phyloP scores from a whole-genome alignment of 1,139 yeast genomes.

The Saccharomycopsis hybrid region DNA sequence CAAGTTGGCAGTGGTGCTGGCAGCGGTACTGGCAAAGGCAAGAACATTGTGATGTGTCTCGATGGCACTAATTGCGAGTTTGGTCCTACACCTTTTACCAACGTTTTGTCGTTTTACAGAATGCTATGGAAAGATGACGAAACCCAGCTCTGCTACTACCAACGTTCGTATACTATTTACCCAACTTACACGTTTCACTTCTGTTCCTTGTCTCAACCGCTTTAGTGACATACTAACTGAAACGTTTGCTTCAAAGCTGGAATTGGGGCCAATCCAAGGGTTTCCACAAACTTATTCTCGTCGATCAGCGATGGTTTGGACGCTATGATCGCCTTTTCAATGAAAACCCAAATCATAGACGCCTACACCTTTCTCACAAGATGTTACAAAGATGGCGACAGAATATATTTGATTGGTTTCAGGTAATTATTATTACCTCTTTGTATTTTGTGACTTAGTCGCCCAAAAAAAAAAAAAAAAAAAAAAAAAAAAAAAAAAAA shows the following conservation, averaged over 20 bases:
- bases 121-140: conserved; percentile 41
- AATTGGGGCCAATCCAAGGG: conserved; percentile 45
- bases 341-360: conserved; percentile 48
- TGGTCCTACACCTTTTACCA: conserved; percentile 50
- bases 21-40: too few relatives aligned
- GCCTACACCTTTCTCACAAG: conserved; percentile 49
- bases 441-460: too few relatives aligned
- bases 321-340: conserved; percentile 45
- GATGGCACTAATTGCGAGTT: conserved; percentile 60
- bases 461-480: too few relatives aligned
- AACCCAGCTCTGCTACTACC: conserved; percentile 51
- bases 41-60: conserved; percentile 47
- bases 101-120: conserved; percentile 47
- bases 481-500: too few relatives aligned
- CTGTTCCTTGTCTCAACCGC: too few relatives aligned
- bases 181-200: too few relatives aligned
- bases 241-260: too few relatives aligned
- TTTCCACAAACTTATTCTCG: conserved; percentile 31
- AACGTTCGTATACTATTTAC: too few relatives aligned
- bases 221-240: too few relatives aligned
- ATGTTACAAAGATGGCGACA: conserved; percentile 43
- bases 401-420: conserved; percentile 51
- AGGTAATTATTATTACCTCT: conserved; percentile 28
- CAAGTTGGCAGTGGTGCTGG: too few relatives aligned
- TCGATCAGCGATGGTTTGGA: conserved; percentile 34